Base-by-base conservation (phyloP, 768 basidiomycete species). In the Pholiota microspora region DNA sequence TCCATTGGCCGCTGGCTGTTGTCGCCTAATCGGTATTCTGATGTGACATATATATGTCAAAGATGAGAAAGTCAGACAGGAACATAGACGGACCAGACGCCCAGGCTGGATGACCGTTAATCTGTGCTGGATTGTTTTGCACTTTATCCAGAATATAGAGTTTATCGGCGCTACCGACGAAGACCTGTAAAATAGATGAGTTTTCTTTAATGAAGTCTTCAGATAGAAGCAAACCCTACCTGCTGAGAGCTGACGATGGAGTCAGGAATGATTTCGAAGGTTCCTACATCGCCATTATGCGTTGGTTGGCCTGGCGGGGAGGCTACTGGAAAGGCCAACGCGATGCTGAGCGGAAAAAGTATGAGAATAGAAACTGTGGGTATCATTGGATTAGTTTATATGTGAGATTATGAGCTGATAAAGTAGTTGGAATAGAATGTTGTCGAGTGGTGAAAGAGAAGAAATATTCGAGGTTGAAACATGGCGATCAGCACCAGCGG, bases 141-240 rank as follows among this genome's bases (percentile, higher is more conserved):
- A 81, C 81, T 72, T 94, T 93, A 75, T 94, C 91, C 23, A 92
- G 67, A 58, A 92, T 77, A 57, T 76, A 82, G 0, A 80, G 72
- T 51, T 70, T 77, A 54, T 77, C 71, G 16, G 63, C 57, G 5
- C 69, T 74, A 16, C 78, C 80, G 21, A 82, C 64, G 60, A 82
- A 82, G 54, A 80, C 62, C 80, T 82, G 24, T 15, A 8, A 10
- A 31, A 35, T 18, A 24, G 28, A 27, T 12, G 12, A 23, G 4
- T 16, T 6, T 25, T 13, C 27, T 42, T 9, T 7, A 44, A 18
- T 31, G 13, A 53, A 18, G 40, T 34, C 54, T 49, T 23, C 46
- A 13, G 0, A 29, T 16, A 25, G 34, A 32, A 23, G 10, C 16
- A 34, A 35, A n/a, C 55, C 72, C 40, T 56, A 86, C 84, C 74